Conservation (phyloP, 352 stramenopile species). For the Pythium aquatile region DNA sequence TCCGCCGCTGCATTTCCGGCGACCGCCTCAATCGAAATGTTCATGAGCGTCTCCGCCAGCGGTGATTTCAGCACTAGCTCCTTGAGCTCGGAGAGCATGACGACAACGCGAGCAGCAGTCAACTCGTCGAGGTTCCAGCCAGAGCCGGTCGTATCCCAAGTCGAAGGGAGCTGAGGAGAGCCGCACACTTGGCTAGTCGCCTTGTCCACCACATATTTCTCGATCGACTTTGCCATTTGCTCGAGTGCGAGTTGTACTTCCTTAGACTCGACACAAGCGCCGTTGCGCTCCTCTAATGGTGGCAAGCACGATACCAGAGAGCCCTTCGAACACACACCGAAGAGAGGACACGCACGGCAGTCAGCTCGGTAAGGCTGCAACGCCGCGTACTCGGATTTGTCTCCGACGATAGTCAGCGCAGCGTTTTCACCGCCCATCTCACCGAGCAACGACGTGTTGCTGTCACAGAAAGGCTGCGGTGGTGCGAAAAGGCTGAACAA, state of each 20-base stretch:
- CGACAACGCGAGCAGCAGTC: constrained; percentile 30
- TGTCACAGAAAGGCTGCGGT: constrained; percentile 54
- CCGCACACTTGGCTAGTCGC: constrained; percentile 37
- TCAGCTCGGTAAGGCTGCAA: constrained; percentile 47
- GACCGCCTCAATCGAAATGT: constrained; percentile 24
- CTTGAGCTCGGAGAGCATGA: constrained; percentile 56
- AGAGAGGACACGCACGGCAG: constrained; percentile 61
- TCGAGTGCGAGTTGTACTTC: constrained; percentile 50
- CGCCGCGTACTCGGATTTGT: constrained; percentile 43
- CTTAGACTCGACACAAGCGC: constrained; percentile 52
- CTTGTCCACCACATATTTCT: constrained; percentile 42
- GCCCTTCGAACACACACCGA: constrained; percentile 55
- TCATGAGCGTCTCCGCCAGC: constrained; percentile 43
- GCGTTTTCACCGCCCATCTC: constrained; percentile 27
- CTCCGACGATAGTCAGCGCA: constrained; percentile 18
- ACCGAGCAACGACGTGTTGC: constrained; percentile 23
- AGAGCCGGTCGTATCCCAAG: constrained; percentile 3
- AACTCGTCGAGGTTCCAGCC: constrained; percentile 14
- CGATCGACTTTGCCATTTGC: constrained; percentile 43
- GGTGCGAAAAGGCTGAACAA: constrained; percentile 34
- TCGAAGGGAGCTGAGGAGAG: constrained; percentile 32
- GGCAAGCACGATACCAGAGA: constrained; percentile 43
- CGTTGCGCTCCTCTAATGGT: constrained; percentile 47
- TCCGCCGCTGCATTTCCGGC: constrained; percentile 29
- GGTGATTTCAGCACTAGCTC: constrained; percentile 38